phyloP scores from a whole-genome alignment of 2,329 filamentous ascomycete species.

The Colletotrichum falcatum region DNA sequence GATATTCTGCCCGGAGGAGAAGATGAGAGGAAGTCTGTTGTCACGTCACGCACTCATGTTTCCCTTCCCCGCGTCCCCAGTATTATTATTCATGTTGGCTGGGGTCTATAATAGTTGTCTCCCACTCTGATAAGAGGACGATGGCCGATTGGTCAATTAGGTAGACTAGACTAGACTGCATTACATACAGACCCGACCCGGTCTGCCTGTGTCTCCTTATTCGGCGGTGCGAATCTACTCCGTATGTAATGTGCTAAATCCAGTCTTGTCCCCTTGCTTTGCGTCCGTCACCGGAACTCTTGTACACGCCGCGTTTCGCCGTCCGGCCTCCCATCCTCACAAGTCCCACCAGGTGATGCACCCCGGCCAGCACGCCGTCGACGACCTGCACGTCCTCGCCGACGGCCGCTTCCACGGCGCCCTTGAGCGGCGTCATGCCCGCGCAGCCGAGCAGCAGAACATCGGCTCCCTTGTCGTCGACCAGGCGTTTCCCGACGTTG shows the following conservation, averaged over 20 bases:
- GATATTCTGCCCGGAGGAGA: background rate
- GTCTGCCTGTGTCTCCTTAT: background rate
- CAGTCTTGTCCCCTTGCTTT: constrained; percentile 34
- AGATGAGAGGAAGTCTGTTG: background rate
- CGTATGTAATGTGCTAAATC: too few species aligned
- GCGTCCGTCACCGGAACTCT: constrained; percentile 26
- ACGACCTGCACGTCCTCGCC: constrained; percentile 29
- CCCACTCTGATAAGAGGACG: constrained; percentile 19
- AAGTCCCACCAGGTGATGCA: constrained; percentile 30
- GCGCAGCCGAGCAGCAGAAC: constrained; percentile 31
- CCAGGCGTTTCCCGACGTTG: constrained; percentile 22
- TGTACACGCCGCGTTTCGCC: constrained; percentile 29
- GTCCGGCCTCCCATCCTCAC: constrained; percentile 33
- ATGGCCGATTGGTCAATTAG: constrained; percentile 29
- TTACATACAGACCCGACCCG: background rate
- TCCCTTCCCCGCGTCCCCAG: constrained; percentile 30
- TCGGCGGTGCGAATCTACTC: background rate
- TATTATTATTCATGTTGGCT: constrained; percentile 17
- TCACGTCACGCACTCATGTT: background rate
- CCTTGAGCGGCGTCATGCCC: constrained; percentile 34
- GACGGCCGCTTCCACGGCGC: constrained; percentile 29
- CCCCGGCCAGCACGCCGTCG: constrained; percentile 30
- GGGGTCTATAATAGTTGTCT: background rate
- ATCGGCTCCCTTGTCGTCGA: constrained; percentile 28
- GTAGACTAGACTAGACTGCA: constrained; percentile 3